Evolutionary conservation across 1,284 basidiomycete genomes (phyloP).

Genomic region (Cryptococcus hybrid): DNA sequence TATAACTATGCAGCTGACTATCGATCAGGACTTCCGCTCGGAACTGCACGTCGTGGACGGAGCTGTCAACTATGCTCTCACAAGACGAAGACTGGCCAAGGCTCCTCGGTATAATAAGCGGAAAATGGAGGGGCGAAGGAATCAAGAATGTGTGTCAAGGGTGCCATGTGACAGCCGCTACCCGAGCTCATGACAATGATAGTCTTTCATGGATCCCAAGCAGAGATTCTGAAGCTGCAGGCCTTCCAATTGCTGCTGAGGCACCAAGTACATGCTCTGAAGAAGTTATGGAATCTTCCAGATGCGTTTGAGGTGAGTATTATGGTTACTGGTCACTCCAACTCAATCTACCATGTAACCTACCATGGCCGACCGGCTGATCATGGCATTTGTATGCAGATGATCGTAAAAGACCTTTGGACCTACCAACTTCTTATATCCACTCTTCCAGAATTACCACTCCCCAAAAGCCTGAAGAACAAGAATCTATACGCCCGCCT

Average conservation of each 20-base stretch:
- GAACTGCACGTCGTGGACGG: constrained; percentile 40
- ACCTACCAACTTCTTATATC: constrained; percentile 67
- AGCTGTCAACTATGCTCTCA: constrained; percentile 28
- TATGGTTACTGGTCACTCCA: neutral
- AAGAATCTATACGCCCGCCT: neutral
- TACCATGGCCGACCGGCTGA: neutral
- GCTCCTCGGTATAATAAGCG: constrained; percentile 28
- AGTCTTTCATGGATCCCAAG: constrained; percentile 79
- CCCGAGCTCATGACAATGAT: neutral
- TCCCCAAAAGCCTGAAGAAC: constrained; percentile 1
- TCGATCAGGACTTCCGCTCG: constrained; percentile 38
- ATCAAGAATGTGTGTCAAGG: constrained; percentile 33
- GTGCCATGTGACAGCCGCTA: neutral
- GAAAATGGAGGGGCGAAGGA: constrained; percentile 25
- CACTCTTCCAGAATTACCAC: constrained; percentile 50
- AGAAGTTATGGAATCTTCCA: constrained; percentile 66
- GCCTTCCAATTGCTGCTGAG: constrained; percentile 75
- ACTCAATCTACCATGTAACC: too few species aligned
- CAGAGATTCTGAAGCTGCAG: constrained; percentile 73
- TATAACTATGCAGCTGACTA: neutral
- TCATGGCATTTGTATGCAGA: constrained; percentile 50
- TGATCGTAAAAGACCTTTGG: constrained; percentile 78
- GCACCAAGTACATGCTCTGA: constrained; percentile 67
- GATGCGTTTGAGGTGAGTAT: constrained; percentile 69
- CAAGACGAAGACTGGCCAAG: constrained; percentile 29